Base-by-base conservation (phyloP, 352 stramenopile genomes). In the Thalassiosira livingstoniorum region DNA sequence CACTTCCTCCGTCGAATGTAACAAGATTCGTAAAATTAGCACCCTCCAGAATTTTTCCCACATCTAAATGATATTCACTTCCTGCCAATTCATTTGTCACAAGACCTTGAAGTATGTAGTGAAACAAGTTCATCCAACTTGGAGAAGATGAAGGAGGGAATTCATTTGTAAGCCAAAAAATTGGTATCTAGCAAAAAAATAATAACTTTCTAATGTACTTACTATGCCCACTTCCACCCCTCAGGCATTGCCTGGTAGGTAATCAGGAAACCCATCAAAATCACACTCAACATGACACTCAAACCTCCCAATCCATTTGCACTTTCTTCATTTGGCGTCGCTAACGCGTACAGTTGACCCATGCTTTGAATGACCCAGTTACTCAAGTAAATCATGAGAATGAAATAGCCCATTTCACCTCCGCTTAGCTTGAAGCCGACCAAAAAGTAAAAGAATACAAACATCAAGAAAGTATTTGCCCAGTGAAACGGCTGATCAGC, bases 251-350 rank as follows among this genome's bases (percentile, higher is more conserved):
- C 58, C 21, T 35, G 42, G 67, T 53, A 75, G 3, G 80, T 82
- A 21, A 87, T 87, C 5, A 87, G 53, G 42, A 87, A 87, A 25
- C 80, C 80, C 80, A 87, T 87, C 10, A 87, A 68, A 21, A 74
- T 72, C 0, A 87, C 80, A 62, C 25, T 64, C 7, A 87, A 61
- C 47, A 87, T 87, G 1, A 87, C 75, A 78, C 39, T 72, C 27
- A 87, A 58, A 18, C 80, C 80, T 54, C 47, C 80, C 23, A 87
- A 39, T 55, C 80, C 80, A 69, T 84, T 84, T 5, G 80, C 80
- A 63, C 25, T 58, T 63, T 87, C 80, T 78, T 87, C 80, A 62
- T 87, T 87, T 15, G 80, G 80, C 15, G 80, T 85, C 11, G 55
- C 62, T 39, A 87, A 61, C 21, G 80, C 80, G 64, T 78, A 87